Percentiles rank a stretch among this genome's conserved stretches.
These are phyloP conservation scores for Neonothopanus nambi DNA, from an alignment of 1,284 basidiomycete species.

Conservation along the genomic window DNA sequence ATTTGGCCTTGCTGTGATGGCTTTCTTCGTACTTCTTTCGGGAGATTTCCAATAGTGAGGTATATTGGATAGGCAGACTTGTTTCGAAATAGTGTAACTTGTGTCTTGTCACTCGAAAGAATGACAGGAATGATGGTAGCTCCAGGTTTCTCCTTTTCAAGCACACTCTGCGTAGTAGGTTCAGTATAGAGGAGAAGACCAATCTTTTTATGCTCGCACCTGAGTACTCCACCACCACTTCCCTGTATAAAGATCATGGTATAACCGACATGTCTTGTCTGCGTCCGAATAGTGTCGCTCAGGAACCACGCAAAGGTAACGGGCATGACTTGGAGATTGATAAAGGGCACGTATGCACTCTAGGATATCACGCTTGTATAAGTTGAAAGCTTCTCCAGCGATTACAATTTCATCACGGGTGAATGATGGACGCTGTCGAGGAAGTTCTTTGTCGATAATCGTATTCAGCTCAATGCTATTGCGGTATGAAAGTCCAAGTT, in stretches of 20 bases:
- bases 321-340: conserved; percentile 7
- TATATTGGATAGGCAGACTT: conserved; percentile 44
- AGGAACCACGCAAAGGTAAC: conserved; percentile 24
- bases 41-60: conserved; percentile 44
- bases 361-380: conserved; percentile 7
- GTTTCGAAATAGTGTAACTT: conserved; percentile 35
- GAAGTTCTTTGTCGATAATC: conserved; percentile 8
- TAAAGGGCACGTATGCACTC: conserved; percentile 7
- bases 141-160: conserved; percentile 27
- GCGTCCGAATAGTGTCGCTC: too few species aligned
- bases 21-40: conserved; percentile 38
- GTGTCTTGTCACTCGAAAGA: too few species aligned
- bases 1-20: conserved; percentile 35
- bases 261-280: conserved; percentile 20
- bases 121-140: too few species aligned
- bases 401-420: conserved; percentile 5
- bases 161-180: conserved; percentile 21
- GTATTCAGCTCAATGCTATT: conserved; percentile 1
- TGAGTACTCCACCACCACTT: conserved; percentile 41
- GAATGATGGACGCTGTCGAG: background rate
- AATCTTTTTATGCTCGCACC: too few species aligned
- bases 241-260: conserved; percentile 37
- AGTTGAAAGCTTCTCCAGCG: conserved; percentile 8
- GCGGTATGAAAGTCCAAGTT: conserved; percentile 3
- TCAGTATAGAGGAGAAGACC: background rate